Evolutionary conservation across 1,139 yeast genomes (phyloP).

Genomic region (Saccharomycopsis hybrid): DNA sequence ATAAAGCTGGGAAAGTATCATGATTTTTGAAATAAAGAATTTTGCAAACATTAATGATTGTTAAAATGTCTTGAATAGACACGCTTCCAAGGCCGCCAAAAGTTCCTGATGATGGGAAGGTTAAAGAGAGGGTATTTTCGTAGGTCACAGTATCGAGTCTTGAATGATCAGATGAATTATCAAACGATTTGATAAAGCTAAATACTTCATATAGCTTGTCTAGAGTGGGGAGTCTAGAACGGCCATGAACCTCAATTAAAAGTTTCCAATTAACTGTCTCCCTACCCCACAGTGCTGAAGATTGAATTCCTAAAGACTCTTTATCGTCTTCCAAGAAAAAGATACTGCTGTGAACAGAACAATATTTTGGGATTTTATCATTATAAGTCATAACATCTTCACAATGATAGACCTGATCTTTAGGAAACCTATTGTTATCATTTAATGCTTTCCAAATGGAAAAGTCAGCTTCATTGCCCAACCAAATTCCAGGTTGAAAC

Average conservation of each 20-base stretch:
- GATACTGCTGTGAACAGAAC: constrained; percentile 16
- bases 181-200: constrained; percentile 21
- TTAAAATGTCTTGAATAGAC: constrained; percentile 46
- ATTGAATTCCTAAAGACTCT: too few species aligned
- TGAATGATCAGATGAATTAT: constrained; percentile 26
- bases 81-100: constrained; percentile 61
- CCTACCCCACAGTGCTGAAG: too few species aligned
- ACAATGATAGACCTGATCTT: not conserved
- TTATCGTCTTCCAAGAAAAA: not conserved
- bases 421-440: not conserved
- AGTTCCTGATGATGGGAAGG: constrained; percentile 82
- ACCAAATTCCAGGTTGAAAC: constrained; percentile 55
- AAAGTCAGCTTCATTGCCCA: constrained; percentile 66
- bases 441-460: constrained; percentile 28
- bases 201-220: not conserved
- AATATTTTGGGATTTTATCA: constrained; percentile 10
- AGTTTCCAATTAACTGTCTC: constrained; percentile 34
- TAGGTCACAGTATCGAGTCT: constrained; percentile 29
- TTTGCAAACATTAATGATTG: constrained; percentile 60
- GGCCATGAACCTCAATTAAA: constrained; percentile 33
- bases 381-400: not conserved
- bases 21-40: constrained; percentile 41
- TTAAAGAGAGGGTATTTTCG: constrained; percentile 32
- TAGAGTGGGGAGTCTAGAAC: constrained; percentile 4
- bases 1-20: constrained; percentile 31